Conservation (phyloP, 257 asterid species). For the Anisodus acutangulus region DNA sequence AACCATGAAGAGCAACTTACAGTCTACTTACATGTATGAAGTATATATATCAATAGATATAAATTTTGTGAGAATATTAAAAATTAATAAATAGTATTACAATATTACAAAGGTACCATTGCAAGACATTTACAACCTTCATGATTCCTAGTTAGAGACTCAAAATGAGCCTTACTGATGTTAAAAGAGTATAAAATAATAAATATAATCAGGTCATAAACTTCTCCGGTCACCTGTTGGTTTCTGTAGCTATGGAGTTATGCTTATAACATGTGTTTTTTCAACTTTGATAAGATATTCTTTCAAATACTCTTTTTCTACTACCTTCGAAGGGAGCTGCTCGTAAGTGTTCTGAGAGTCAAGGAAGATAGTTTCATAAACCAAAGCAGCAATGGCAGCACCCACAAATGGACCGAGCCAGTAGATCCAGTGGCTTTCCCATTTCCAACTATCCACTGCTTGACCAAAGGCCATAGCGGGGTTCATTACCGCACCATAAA, state of each 20-base stretch:
- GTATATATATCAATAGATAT: too few species aligned
- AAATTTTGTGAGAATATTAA: too few species aligned
- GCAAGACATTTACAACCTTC: too few species aligned
- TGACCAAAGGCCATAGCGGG: constrained; percentile 87
- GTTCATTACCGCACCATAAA: constrained; percentile 78
- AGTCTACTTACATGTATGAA: too few species aligned
- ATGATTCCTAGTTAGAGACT: too few species aligned
- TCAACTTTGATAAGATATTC: neutral
- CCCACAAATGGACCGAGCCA: constrained; percentile 74
- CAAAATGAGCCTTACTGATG: too few species aligned
- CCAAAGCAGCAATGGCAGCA: constrained; percentile 61
- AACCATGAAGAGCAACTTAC: too few species aligned
- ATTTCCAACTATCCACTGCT: constrained; percentile 77
- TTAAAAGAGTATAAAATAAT: too few species aligned
- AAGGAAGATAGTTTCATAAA: constrained; percentile 61
- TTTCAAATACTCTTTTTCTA: neutral
- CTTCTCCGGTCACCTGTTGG: too few species aligned
- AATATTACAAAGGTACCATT: too few species aligned
- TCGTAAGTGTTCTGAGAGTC: constrained; percentile 50
- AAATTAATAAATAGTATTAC: too few species aligned
- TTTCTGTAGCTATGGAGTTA: neutral
- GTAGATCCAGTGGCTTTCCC: constrained; percentile 36
- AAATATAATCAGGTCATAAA: too few species aligned
- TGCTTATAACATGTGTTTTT: neutral
- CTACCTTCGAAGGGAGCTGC: constrained; percentile 42